Percentiles rank a stretch among this genome's conserved stretches.
Conservation (phyloP, 2,329 filamentous ascomycete species). For the Pyrenophora teres region DNA sequence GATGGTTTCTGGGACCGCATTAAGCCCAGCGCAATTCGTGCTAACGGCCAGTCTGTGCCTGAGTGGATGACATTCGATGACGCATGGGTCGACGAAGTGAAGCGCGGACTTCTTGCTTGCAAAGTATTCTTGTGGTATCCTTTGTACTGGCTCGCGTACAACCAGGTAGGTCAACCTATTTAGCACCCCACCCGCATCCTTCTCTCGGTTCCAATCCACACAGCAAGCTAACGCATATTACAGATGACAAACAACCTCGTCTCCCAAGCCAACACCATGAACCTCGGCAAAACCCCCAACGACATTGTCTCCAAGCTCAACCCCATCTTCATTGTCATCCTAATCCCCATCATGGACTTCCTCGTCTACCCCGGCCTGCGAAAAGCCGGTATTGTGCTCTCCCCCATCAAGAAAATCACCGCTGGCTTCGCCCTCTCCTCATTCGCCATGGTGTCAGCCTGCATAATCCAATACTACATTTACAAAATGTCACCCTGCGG, state of each 20-base stretch:
- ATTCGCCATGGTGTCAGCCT: slow-evolving; percentile 63
- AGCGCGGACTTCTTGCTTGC: slow-evolving; percentile 59
- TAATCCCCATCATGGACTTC: slow-evolving; percentile 64
- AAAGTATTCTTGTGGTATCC: slow-evolving; percentile 64
- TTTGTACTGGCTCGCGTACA: slow-evolving; percentile 30
- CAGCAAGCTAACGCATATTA: slow-evolving; percentile 50
- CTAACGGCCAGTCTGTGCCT: slow-evolving; percentile 56
- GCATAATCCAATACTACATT: slow-evolving; percentile 62
- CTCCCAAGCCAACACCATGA: slow-evolving; percentile 71
- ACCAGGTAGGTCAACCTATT: not conserved
- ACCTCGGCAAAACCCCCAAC: slow-evolving; percentile 72
- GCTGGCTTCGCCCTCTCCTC: slow-evolving; percentile 69
- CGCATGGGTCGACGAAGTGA: slow-evolving; percentile 76
- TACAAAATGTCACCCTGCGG: slow-evolving; percentile 40
- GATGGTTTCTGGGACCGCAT: slow-evolving; percentile 63
- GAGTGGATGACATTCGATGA: slow-evolving; percentile 81
- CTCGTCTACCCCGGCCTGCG: slow-evolving; percentile 72
- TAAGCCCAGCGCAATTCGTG: slow-evolving; percentile 58
- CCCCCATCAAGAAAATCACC: slow-evolving; percentile 76
- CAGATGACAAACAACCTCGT: slow-evolving; percentile 67
- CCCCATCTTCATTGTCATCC: slow-evolving; percentile 74
- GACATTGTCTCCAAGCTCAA: slow-evolving; percentile 78
- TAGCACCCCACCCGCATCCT: no score
- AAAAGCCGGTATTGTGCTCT: slow-evolving; percentile 67
- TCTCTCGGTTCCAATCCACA: not conserved